phyloP scores from a whole-genome alignment of 2,329 filamentous ascomycete genomes.

The Aspergillus uvarum region DNA sequence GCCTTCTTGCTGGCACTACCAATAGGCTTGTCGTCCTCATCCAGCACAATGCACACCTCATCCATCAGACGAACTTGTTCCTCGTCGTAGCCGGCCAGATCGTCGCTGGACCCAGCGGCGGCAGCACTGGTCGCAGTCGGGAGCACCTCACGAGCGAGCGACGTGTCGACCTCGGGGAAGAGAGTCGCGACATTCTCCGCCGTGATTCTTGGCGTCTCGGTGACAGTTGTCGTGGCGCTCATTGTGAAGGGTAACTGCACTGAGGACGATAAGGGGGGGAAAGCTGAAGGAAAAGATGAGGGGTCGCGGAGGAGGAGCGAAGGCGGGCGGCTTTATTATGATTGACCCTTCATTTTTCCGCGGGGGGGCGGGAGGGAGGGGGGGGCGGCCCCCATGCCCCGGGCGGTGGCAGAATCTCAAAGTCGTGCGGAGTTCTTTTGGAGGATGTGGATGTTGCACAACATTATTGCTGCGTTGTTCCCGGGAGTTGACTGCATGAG shows the following conservation, averaged over 20 bases:
- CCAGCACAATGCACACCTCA: constrained; percentile 95
- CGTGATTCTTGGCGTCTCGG: constrained; percentile 65
- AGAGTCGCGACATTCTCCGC: constrained; percentile 82
- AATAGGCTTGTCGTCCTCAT: constrained; percentile 88
- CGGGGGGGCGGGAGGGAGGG: background rate
- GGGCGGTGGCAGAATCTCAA: constrained; percentile 5
- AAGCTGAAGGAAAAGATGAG: background rate
- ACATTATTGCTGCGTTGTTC: background rate
- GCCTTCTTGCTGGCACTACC: constrained; percentile 97
- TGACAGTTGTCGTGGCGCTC: constrained; percentile 51
- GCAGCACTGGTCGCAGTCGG: constrained; percentile 40
- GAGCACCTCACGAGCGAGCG: constrained; percentile 53
- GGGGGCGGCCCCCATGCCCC: background rate
- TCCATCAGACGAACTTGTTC: constrained; percentile 99
- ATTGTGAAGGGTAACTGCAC: constrained; percentile 21
- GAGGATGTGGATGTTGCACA: background rate
- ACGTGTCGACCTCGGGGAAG: constrained; percentile 77
- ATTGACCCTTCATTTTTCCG: background rate
- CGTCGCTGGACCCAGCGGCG: constrained; percentile 56
- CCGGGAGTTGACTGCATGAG: background rate
- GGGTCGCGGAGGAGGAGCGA: background rate
- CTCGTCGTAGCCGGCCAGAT: constrained; percentile 88
- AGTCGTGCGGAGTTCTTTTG: background rate
- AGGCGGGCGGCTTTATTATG: background rate
- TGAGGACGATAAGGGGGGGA: background rate